These are phyloP conservation scores for Ballota nigra DNA, from an alignment of 257 asterid genomes.

Conservation along the genomic window DNA sequence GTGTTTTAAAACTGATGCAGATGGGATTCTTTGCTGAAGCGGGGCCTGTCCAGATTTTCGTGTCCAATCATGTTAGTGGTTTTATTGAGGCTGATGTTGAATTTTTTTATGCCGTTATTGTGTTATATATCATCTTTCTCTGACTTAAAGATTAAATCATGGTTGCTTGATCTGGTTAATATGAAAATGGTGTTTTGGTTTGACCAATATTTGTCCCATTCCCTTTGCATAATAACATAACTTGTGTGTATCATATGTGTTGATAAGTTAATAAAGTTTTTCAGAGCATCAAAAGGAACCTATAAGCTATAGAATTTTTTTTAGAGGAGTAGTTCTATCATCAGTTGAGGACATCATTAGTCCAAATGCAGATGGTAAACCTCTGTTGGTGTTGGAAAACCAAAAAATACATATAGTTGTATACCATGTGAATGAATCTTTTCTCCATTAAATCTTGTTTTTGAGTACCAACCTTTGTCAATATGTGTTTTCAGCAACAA, in stretches of 20 bases:
- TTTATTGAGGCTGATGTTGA: not conserved
- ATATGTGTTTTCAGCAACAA: not conserved
- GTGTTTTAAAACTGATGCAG: slow-evolving; percentile 40
- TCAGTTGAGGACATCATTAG: not conserved
- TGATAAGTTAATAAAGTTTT: not conserved
- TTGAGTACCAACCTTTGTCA: not conserved
- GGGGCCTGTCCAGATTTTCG: slow-evolving; percentile 94
- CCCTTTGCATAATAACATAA: not conserved
- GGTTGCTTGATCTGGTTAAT: not conserved
- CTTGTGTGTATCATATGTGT: not conserved
- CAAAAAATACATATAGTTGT: too few species aligned
- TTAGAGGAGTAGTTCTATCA: not conserved
- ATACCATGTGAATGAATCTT: not conserved
- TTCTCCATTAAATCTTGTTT: not conserved
- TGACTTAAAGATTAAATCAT: not conserved
- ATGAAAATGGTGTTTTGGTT: not conserved
- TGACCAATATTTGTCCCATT: not conserved
- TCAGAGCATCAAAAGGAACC: not conserved
- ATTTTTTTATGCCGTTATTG: not conserved
- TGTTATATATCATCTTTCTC: not conserved
- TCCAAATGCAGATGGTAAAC: not conserved
- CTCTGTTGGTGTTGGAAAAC: not conserved
- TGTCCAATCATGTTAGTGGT: slow-evolving; percentile 78
- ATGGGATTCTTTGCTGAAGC: slow-evolving; percentile 99
- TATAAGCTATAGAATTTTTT: not conserved